A percentile compares a stretch with the other conserved stretches of the same genome.
Conservation (phyloP, 768 basidiomycete species). For the Boletus subcaerulescens region DNA sequence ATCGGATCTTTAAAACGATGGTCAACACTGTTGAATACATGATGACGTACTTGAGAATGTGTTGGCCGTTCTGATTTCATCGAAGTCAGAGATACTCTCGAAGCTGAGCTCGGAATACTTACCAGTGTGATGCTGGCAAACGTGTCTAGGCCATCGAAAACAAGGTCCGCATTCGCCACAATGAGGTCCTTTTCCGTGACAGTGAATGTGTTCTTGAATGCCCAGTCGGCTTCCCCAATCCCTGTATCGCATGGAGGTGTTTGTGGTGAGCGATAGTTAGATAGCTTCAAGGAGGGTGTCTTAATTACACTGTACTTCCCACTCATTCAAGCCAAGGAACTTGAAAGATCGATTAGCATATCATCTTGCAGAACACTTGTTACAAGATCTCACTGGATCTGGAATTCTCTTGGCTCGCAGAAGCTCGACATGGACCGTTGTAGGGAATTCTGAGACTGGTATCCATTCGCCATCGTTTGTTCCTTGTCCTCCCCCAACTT, state of each 20-base stretch:
- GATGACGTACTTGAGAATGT: slow-evolving; percentile 54
- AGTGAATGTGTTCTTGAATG: slow-evolving; percentile 67
- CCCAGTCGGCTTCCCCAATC: slow-evolving; percentile 87
- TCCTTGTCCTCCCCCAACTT: slow-evolving; percentile 58
- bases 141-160: slow-evolving; percentile 92
- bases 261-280: background rate
- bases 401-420: slow-evolving; percentile 70
- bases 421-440: slow-evolving; percentile 85
- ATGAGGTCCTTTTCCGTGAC: slow-evolving; percentile 46
- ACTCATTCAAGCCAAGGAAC: slow-evolving; percentile 79
- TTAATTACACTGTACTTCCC: slow-evolving; percentile 83
- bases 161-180: slow-evolving; percentile 58
- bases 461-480: slow-evolving; percentile 68
- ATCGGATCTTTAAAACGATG: background rate
- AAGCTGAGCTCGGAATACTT: slow-evolving; percentile 3
- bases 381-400: slow-evolving; percentile 63
- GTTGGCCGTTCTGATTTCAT: slow-evolving; percentile 60
- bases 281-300: background rate
- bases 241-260: slow-evolving; percentile 42
- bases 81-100: background rate
- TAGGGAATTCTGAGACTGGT: slow-evolving; percentile 64
- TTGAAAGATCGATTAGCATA: slow-evolving; percentile 28
- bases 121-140: slow-evolving; percentile 75
- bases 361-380: background rate
- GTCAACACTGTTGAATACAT: background rate